Base-by-base conservation (phyloP, 805 yeast species). In the Candida sonorensis region DNA sequence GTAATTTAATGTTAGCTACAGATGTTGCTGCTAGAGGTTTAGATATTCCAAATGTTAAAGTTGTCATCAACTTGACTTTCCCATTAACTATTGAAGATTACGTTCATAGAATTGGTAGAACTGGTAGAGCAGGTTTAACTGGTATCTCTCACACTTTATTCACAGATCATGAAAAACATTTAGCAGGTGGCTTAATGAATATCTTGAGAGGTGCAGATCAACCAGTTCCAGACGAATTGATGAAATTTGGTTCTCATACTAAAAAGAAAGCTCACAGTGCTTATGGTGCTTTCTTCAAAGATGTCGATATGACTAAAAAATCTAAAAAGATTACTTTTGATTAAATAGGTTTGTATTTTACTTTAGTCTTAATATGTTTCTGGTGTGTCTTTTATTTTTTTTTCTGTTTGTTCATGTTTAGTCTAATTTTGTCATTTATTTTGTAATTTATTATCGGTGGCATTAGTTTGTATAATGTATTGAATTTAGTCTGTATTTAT, bases 11-110 rank as follows among this genome's bases (percentile, higher is more conserved):
- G 59, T 70, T 92, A 46, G 99, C 99, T 19, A 92, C 99, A 2
- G 99, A 92, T 64, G 99, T 92, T 61, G 98, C 98, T 32, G 97
- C 97, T 25, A 76, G 97, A 68, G 97, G 97, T 42, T 70, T 92
- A 45, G 99, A 92, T 61, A 92, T 92, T 50, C 98, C 98, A 32
- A 86, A 94, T 47, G 98, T 92, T 40, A 90, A 88, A 60, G 83
- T 86, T 13, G 97, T 90, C 25, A 86, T 90, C 57, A 90, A 90
- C 58, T 69, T 90, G 57, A 88, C 97, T 6, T 90, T 90, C 77
- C 98, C 98, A 29, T 71, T 88, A 49, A 88, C 97, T 1, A 92
- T 85, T 9, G 97, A 90, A 61, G 97, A 90, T 62, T 90, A 90
- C 53, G 97, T 90, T 23, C 97, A 90, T 59, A 76, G 97, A 63